These are phyloP conservation scores for Candida golubevii DNA, from an alignment of 805 yeast genomes.

Conservation along the genomic window DNA sequence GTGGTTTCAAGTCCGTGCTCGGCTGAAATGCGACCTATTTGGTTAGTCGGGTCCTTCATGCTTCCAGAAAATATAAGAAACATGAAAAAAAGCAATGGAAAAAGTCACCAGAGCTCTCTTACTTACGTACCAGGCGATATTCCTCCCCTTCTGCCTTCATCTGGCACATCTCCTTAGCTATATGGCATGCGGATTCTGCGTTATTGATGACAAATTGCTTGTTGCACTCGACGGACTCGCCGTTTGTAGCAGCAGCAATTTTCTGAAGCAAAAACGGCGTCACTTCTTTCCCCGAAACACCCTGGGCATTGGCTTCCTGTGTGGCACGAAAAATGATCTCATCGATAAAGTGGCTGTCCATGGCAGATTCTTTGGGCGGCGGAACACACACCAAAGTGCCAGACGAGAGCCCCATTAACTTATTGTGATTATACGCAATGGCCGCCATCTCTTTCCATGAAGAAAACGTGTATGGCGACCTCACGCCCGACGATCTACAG, in stretches of 20 bases:
- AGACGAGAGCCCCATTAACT: constrained; percentile 48
- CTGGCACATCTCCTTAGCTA: constrained; percentile 49
- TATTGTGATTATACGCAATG: constrained; percentile 44
- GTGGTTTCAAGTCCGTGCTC: constrained; percentile 6
- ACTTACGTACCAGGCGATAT: not conserved
- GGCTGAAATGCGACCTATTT: constrained; percentile 6
- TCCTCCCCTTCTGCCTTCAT: not conserved
- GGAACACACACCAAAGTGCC: constrained; percentile 82
- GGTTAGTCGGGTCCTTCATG: constrained; percentile 1
- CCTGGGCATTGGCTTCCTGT: constrained; percentile 46
- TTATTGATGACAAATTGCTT: constrained; percentile 74
- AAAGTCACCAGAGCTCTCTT: too few relatives aligned
- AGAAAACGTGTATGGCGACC: constrained; percentile 63
- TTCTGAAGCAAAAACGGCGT: constrained; percentile 73
- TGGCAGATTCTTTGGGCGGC: constrained; percentile 62
- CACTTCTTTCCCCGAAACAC: constrained; percentile 64
- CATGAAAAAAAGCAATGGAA: too few relatives aligned
- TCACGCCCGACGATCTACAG: constrained; percentile 67
- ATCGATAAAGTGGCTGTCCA: constrained; percentile 50
- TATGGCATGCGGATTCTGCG: constrained; percentile 61
- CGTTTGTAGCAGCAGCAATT: constrained; percentile 65
- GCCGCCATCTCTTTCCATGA: constrained; percentile 56
- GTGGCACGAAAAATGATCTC: constrained; percentile 56
- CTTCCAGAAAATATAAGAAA: too few relatives aligned
- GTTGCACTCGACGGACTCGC: constrained; percentile 66